A percentile compares a stretch with the other conserved stretches of the same genome.
These are phyloP conservation scores for Chalciporus pseudorubinellus DNA, from an alignment of 768 basidiomycete genomes.

Conservation along the genomic window DNA sequence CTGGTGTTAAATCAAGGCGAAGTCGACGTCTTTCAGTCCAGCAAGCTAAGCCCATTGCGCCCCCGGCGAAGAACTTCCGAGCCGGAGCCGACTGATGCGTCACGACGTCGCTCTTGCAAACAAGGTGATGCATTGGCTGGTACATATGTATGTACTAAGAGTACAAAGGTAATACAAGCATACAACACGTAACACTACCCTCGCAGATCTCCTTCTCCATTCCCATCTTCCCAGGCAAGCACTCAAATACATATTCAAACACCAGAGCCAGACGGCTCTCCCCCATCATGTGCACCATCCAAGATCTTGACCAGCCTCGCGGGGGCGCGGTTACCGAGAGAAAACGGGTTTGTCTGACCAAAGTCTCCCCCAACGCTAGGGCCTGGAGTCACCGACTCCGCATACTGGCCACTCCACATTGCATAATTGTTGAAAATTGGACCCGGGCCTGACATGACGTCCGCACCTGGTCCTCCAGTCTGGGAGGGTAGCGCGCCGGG, in stretches of 20 bases:
- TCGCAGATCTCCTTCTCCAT: background rate
- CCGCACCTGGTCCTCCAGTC: background rate
- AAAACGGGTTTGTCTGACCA: conserved; percentile 6
- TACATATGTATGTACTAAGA: too few relatives aligned
- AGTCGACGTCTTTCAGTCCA: too few relatives aligned
- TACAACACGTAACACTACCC: background rate
- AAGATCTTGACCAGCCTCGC: conserved; percentile 5
- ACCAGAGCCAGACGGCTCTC: background rate
- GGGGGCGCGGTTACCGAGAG: background rate
- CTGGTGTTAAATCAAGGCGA: too few relatives aligned
- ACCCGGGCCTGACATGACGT: background rate
- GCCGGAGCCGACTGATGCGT: too few relatives aligned
- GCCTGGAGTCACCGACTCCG: background rate
- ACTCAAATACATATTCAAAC: background rate
- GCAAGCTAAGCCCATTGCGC: too few relatives aligned
- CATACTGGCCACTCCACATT: background rate
- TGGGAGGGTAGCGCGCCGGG: conserved; percentile 21
- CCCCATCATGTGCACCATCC: background rate
- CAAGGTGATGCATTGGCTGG: too few relatives aligned
- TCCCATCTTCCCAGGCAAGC: background rate
- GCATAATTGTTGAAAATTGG: background rate
- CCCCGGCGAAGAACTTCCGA: too few relatives aligned
- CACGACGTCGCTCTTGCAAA: too few relatives aligned
- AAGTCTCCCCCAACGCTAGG: background rate
- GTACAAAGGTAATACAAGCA: background rate